Evolutionary conservation across 2,329 filamentous ascomycete species (phyloP), one percentile per base, ranked within the genome.

Genomic region (Phyllosticta citribraziliensis): DNA sequence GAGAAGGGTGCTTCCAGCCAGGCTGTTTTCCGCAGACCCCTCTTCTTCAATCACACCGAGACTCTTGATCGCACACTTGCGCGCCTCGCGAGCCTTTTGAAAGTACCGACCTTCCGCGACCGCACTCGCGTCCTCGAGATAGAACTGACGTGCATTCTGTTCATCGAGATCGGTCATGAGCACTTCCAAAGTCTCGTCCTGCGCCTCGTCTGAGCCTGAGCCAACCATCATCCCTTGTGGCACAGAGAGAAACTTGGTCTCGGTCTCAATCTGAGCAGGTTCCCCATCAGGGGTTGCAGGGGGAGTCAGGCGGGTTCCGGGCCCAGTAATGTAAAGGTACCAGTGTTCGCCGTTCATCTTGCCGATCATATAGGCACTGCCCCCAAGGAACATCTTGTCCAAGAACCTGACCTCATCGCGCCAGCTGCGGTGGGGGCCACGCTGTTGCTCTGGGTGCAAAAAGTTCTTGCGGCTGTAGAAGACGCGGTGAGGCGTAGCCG

Each of bases 301-400:
- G 5, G 92, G 91, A 0, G 92, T 96, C 66, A 95, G 80, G 59
- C 84, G 79, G 55, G 84, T 87, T 72, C 88, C 87, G 19, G 94
- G 93, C 57, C 90, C 90, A 12, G 94, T 97, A 69, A 97, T 87
- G 78, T 99, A 99, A 61, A 99, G 80, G 73, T 97, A 97, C 94
- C 94, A 99, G 70, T 99, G 94, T 74, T 99, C 94, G 62, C 94
- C 93, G 68, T 99, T 99, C 93, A 97, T 97, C 79, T 97, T 97
- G 70, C 94, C 94, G 66, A 99, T 95, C 92, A 97, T 96, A 76
- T 99, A 99, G 57, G 94, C 94, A 74, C 93, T 97, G 60, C 94
- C 94, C 61, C 89, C 88, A 64, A 88, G 81, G 73, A 99, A 97
- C 75, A 92, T 89, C 72, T 89, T 88, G 76, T 99, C 94, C 65